Percentiles rank a stretch among this genome's conserved stretches.
Conservation (phyloP, 345 rosid genomes). For the Syzygium grande region DNA sequence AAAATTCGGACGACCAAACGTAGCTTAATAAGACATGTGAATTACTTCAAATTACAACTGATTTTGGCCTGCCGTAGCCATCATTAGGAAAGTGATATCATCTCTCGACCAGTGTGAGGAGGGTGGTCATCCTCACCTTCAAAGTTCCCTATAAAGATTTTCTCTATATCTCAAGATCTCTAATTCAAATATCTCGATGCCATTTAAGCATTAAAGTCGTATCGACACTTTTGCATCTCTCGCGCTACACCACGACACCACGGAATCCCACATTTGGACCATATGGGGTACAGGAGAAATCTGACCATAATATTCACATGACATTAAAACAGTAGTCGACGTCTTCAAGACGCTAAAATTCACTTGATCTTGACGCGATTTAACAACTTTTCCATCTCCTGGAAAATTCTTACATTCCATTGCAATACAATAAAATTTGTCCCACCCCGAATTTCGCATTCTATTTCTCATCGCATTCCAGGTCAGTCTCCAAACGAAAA, state of each 20-base stretch:
- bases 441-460: not conserved
- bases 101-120: not conserved
- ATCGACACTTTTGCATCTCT: not conserved
- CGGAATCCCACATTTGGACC: not conserved
- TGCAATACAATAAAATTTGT: not conserved
- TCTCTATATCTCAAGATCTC: not conserved
- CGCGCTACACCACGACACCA: not conserved
- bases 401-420: not conserved
- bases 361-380: not conserved
- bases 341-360: not conserved
- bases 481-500: not conserved
- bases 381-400: not conserved
- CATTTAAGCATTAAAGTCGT: not conserved
- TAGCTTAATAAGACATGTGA: not conserved
- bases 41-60: not conserved
- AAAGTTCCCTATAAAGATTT: not conserved
- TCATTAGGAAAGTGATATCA: not conserved
- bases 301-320: not conserved
- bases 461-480: too few species aligned
- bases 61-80: rapidly evolving
- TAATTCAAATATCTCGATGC: not conserved
- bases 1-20: too few species aligned
- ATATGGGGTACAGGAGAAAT: not conserved
- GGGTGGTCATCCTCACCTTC: not conserved
- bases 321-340: too few species aligned